A percentile compares a stretch with the other conserved stretches of the same genome.
Conservation (phyloP, 164 flowering plant genomes). For the Nelumbo lutea region DNA sequence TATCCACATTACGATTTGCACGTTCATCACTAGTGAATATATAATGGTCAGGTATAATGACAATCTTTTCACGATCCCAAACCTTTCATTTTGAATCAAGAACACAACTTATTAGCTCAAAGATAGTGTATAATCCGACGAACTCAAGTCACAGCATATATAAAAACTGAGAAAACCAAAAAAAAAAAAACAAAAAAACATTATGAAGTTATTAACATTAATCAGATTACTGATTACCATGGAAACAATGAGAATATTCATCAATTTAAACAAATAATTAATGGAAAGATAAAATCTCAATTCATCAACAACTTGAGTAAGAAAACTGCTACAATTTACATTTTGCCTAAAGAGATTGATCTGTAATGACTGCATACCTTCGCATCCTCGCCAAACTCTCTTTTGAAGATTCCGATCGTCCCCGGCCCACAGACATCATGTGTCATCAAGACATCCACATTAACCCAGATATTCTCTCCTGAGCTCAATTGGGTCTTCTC, state of each 20-base stretch:
- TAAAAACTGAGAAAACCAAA: background rate
- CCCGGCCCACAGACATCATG: conserved; percentile 99
- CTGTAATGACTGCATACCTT: conserved; percentile 43
- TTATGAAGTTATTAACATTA: background rate
- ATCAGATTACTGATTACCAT: too few species aligned
- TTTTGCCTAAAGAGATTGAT: too few species aligned
- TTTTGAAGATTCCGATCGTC: conserved; percentile 82
- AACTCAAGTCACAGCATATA: too few species aligned
- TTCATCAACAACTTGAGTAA: too few species aligned
- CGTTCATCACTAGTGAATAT: conserved; percentile 92
- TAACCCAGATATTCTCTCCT: conserved; percentile 96
- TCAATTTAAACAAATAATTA: too few species aligned
- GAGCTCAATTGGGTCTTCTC: conserved; percentile 71
- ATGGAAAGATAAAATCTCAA: too few species aligned
- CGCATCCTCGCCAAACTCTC: conserved; percentile 85
- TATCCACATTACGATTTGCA: conserved; percentile 97
- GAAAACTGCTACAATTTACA: background rate
- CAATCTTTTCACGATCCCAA: conserved; percentile 98
- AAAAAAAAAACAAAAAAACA: background rate
- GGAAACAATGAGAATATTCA: too few species aligned
- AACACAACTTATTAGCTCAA: background rate
- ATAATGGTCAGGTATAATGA: conserved; percentile 94
- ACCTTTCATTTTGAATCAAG: conserved; percentile 44
- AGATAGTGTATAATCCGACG: too few species aligned
- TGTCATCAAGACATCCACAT: conserved; percentile 94